These are phyloP conservation scores for Coemansia sp. DNA, from an alignment of 192 early-diverging fungal species.

Conservation along the genomic window DNA sequence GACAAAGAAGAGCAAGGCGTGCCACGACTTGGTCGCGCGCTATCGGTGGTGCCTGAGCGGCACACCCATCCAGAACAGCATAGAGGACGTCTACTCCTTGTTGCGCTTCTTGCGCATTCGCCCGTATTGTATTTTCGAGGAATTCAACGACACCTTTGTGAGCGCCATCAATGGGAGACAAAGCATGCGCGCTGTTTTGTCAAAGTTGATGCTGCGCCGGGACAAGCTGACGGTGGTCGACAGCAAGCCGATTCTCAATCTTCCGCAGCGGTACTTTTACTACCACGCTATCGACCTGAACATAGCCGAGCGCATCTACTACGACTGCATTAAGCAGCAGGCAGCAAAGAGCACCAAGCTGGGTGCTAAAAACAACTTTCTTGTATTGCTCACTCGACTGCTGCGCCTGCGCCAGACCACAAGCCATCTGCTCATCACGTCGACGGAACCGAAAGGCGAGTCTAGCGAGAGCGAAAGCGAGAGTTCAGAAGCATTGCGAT, in stretches of 20 bases:
- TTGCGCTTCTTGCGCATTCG: conserved; percentile 65
- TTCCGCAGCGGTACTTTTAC: conserved; percentile 52
- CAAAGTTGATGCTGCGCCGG: conserved; percentile 62
- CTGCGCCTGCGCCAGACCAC: conserved; percentile 7
- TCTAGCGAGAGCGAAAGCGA: background rate
- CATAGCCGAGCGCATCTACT: conserved; percentile 43
- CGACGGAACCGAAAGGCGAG: background rate
- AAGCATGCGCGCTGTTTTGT: conserved; percentile 51
- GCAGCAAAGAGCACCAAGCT: background rate
- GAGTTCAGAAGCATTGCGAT: background rate
- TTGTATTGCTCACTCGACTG: background rate
- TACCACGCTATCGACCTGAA: conserved; percentile 30
- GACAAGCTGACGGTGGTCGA: conserved; percentile 64
- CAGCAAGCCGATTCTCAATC: conserved; percentile 60
- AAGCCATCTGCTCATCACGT: conserved; percentile 3
- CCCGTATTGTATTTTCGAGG: conserved; percentile 52
- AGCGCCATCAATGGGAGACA: conserved; percentile 40
- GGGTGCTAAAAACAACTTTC: background rate
- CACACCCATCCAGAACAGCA: conserved; percentile 64
- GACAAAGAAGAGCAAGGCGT: conserved; percentile 51
- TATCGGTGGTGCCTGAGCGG: conserved; percentile 70
- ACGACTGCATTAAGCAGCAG: conserved; percentile 35
- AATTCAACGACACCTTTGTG: conserved; percentile 54
- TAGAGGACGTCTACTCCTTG: conserved; percentile 70
- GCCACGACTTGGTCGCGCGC: conserved; percentile 38